phyloP scores from a whole-genome alignment of 345 rosid genomes.

The Boechera retrofracta region DNA sequence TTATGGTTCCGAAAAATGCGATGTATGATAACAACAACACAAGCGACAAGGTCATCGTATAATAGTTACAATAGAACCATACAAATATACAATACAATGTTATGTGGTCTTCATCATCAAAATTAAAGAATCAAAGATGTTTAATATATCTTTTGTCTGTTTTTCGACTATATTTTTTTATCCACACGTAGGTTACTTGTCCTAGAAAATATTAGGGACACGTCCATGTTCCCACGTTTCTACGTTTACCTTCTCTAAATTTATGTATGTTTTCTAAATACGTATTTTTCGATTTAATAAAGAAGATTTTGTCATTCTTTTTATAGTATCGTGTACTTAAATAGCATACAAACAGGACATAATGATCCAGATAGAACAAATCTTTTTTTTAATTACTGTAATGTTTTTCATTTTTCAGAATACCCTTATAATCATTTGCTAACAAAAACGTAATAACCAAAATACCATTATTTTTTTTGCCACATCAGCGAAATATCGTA shows the following conservation, averaged over 20 bases:
- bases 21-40: not conserved
- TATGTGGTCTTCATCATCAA: constrained; percentile 20
- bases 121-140: not conserved
- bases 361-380: too few relatives aligned
- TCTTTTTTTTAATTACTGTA: too few relatives aligned
- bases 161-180: constrained; percentile 1
- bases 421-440: too few relatives aligned
- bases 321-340: too few relatives aligned
- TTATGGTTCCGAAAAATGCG: not conserved
- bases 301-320: constrained; percentile 27
- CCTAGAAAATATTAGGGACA: constrained; percentile 27
- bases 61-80: not conserved
- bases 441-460: too few relatives aligned
- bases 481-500: too few relatives aligned
- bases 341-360: too few relatives aligned
- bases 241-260: constrained; percentile 7
- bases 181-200: constrained; percentile 9
- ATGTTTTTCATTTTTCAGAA: too few relatives aligned
- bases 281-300: not conserved
- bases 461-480: too few relatives aligned
- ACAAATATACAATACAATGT: not conserved
- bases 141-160: constrained; percentile 12
- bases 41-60: not conserved
- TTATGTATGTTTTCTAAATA: not conserved
- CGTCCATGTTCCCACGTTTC: constrained; percentile 28